These are phyloP conservation scores for Grigorovia jiainica DNA, from an alignment of 805 yeast genomes.

Conservation along the genomic window DNA sequence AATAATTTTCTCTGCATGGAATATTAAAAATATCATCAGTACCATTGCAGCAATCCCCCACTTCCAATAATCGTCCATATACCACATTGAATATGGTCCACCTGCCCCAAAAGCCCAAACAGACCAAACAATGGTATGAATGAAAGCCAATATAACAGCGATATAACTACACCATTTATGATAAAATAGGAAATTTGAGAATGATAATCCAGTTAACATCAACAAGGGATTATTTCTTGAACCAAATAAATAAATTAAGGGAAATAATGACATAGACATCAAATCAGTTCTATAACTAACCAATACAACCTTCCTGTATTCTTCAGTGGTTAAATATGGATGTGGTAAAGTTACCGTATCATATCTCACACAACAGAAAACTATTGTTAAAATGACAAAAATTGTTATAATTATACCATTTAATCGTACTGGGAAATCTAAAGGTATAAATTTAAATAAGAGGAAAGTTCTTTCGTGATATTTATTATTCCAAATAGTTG, in stretches of 20 bases:
- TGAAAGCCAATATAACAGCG: slow-evolving; percentile 37
- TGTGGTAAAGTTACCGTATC: slow-evolving; percentile 29
- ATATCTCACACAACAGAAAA: slow-evolving; percentile 31
- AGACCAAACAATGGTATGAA: slow-evolving; percentile 54
- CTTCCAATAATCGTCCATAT: slow-evolving; percentile 37
- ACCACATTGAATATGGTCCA: slow-evolving; percentile 31
- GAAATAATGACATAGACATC: slow-evolving; percentile 43
- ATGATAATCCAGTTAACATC: slow-evolving; percentile 51
- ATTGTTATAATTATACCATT: slow-evolving; percentile 26
- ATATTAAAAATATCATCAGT: slow-evolving; percentile 34
- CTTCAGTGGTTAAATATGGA: slow-evolving; percentile 28
- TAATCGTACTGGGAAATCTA: slow-evolving; percentile 25
- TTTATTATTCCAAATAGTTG: slow-evolving; percentile 18
- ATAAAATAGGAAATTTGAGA: slow-evolving; percentile 47
- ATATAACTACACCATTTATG: slow-evolving; percentile 62
- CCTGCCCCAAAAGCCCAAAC: slow-evolving; percentile 34
- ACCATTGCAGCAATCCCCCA: slow-evolving; percentile 42
- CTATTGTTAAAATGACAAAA: slow-evolving; percentile 25
- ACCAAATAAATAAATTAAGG: slow-evolving; percentile 53
- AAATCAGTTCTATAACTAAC: slow-evolving; percentile 49
- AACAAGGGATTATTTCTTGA: slow-evolving; percentile 65
- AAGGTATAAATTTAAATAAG: slow-evolving; percentile 18
- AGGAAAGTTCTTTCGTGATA: slow-evolving; percentile 16
- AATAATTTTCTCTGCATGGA: slow-evolving; percentile 42
- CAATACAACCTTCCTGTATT: slow-evolving; percentile 27